phyloP scores from a whole-genome alignment of 1,284 basidiomycete genomes.

The Mycena sp. region DNA sequence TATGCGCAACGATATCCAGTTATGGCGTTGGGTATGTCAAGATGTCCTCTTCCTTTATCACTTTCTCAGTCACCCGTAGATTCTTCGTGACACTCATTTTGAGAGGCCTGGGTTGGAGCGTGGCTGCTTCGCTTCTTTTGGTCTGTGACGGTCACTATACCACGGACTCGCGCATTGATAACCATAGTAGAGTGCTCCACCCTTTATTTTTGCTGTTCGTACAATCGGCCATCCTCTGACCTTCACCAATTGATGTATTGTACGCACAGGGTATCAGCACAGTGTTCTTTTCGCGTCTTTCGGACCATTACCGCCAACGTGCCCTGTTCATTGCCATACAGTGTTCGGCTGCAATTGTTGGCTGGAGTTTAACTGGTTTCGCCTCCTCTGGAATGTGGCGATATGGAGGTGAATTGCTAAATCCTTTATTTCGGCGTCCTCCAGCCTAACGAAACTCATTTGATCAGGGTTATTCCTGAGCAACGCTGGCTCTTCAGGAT shows the following conservation, averaged over 20 bases:
- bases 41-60: not conserved
- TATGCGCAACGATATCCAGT: slow-evolving; percentile 52
- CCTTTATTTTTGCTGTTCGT: slow-evolving; percentile 55
- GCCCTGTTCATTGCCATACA: slow-evolving; percentile 53
- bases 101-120: slow-evolving; percentile 56
- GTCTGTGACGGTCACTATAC: slow-evolving; percentile 40
- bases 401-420: slow-evolving; percentile 48
- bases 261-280: slow-evolving; percentile 48
- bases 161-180: no score
- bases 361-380: slow-evolving; percentile 52
- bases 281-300: slow-evolving; percentile 53
- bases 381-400: slow-evolving; percentile 44
- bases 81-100: slow-evolving; percentile 57
- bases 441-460: slow-evolving; percentile 1
- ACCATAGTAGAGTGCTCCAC: slow-evolving; percentile 53
- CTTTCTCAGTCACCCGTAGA: slow-evolving; percentile 32
- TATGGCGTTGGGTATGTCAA: slow-evolving; percentile 51
- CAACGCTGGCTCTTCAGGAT: slow-evolving; percentile 53
- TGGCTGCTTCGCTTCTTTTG: slow-evolving; percentile 49
- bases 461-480: slow-evolving; percentile 52
- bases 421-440: not conserved
- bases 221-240: not conserved
- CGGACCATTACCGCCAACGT: slow-evolving; percentile 53
- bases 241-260: not conserved
- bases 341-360: slow-evolving; percentile 48